Base-by-base conservation (phyloP, 192 early-diverging fungal species). In the Thamnidium elegans region DNA sequence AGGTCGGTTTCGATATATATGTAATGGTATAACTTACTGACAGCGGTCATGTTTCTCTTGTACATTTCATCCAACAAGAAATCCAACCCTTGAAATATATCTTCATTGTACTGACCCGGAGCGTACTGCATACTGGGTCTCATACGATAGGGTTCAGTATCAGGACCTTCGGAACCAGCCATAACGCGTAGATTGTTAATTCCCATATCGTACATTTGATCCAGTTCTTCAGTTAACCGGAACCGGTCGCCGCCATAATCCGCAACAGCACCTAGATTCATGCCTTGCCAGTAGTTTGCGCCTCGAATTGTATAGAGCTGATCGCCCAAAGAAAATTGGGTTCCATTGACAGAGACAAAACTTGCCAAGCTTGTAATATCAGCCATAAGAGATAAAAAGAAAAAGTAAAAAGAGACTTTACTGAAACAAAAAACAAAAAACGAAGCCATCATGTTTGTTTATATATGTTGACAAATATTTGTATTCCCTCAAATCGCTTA, bases 271-370 rank as follows among this genome's bases (percentile, higher is more conserved):
- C 79, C 84, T 20, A 89, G 73, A 73, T 89, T 86, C 87, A 89
- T 89, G 11, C 86, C 88, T 43, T 88, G 82, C 88, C 88, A 89
- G 63, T 87, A 89, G 73, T 89, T 89, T 51, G 88, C 87, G 11
- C 85, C 83, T 4, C 59, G 70, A 3, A 87, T 58, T 11, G 54
- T 55, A 52, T 80, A 78, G 20, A 62, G 47, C 15, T 65, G 50
- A 13, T 69, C 69, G 44, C 76, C 32, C 10, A 60, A 68, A 19
- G 50, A 47, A 10, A 86, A 83, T 0, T 63, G 46, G 1, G 74
- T 70, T 9, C 77, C 80, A 11, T 52, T 51, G 20, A 81, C 79
- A 1, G 65, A 58, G 6, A 87, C 76, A 62, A 82, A 86, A 19
- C n/a, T 34, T 8, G 30, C 13, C 36, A 39, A 6, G 36, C 4